Base-by-base conservation (phyloP, 2,329 filamentous ascomycete species). In the Colletotrichum australisinense region DNA sequence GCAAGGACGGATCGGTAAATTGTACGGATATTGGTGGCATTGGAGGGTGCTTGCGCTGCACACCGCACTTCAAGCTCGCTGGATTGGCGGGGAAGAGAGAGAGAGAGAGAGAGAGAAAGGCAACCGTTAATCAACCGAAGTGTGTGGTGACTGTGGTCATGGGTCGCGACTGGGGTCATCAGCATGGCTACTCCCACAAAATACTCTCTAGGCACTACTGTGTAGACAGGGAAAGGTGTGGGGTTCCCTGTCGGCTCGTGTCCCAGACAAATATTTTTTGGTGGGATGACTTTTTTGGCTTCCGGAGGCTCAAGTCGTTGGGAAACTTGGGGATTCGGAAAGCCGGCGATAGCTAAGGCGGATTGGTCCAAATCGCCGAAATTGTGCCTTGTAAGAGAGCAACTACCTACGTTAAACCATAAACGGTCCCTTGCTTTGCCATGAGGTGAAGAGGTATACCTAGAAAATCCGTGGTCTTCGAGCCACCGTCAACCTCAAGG, bases 231-330 rank as follows among this genome's bases (percentile, higher is more conserved):
- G 30, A 65, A 24, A 53, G 52, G 38, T 69, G 69, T 69, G 69
- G 65, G 65, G 69, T 59, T 69, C 58, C 53, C 58, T 63, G 69
- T 63, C 65, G 42, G 59, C 26, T 26, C 59, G 28, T 35, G 22
- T 72, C 58, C 69, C 65, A 56, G 63, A 64, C 42, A 56, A 32
- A 49, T 57, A 64, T 67, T 68, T 73, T 65, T 73, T 66, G 67
- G 67, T 71, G 71, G 71, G 71, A 73, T 73, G 71, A 53, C 67
- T 32, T 49, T 49, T 69, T 60, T 28, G 60, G 32, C 30, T 30
- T 52, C 62, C 49, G 24, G 28, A 55, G 28, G 26, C 14, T n/a
- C 60, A 32, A n/a, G 71, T 73, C 67, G 71, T 71, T 71, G 71
- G 60, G 32, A 35, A 35, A 12, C 32, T 35, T 35, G 32, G 32